Base-by-base conservation (phyloP, 352 stramenopile genomes). In the Pythium insidiosum region DNA sequence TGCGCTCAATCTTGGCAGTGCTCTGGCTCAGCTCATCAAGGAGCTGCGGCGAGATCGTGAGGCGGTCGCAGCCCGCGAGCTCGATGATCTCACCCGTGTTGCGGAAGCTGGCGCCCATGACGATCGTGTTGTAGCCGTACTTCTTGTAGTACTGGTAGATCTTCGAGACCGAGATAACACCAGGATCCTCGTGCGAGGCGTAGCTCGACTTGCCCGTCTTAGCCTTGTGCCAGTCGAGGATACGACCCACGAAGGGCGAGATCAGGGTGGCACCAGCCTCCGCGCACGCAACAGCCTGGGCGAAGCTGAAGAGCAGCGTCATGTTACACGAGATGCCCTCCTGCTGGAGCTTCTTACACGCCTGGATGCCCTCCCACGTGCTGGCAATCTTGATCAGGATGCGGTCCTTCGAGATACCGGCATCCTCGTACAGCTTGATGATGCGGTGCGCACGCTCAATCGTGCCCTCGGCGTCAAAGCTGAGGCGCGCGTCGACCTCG, bases 81-180 rank as follows among this genome's bases (percentile, higher is more conserved):
- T 96, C 95, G 16, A 92, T 73, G 63, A 99, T 98, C 68, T 99
- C 94, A 58, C 97, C 96, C 6, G 90, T 87, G 64, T 97, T 97
- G 58, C 86, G 89, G 71, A 98, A 98, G 62, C 76, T 95, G 39
- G 94, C 84, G 45, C 89, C 92, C 93, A 98, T 98, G 46, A 97
- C 90, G 38, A 98, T 96, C 15, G 92, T 98, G 48, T 94, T 73
- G 73, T 97, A 95, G 48, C 72, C 84, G 73, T 86, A 96, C 76
- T 98, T 98, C 71, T 99, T 99, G 85, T 98, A 99, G 75, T 98
- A 98, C 48, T 94, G 80, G 71, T 98, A 99, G 68, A 99, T 99
- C 63, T 95, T 92, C 45, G 76, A 85, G 30, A 99, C 95, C 29
- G 79, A 89, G 39, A 98, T 53, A n/a, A 99, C 96, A 56, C 96